Base-by-base conservation (phyloP, 192 early-diverging fungal genomes). In the Tieghemiomyces parasiticus region DNA sequence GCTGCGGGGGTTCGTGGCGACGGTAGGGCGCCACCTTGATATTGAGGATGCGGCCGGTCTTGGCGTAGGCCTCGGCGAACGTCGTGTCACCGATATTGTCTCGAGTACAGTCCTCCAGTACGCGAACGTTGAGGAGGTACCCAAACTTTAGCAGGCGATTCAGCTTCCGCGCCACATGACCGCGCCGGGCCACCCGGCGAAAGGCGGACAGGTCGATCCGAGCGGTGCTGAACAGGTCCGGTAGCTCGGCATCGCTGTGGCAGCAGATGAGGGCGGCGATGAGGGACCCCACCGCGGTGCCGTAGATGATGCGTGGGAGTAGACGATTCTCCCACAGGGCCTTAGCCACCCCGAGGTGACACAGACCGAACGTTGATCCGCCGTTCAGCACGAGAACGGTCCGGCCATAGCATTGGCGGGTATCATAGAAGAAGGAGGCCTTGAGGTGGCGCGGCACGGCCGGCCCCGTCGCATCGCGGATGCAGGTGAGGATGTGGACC, bases 361-460 rank as follows among this genome's bases (percentile, higher is more conserved):
- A 78, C 51, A 90, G 78, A 1, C 84, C 91, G 73, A 92, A 81
- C n/a, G 86, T 84, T 0, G 84, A 89, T 28, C 93, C 93, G 24
- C 93, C 93, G 56, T 81, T 83, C n/a, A 95, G 74, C 42, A 91
- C 68, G 45, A 95, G 70, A 0, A 91, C 91, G 4, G 88, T 93
- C 29, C 91, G 70, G 2, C 93, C 93, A 69, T 85, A 56, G 4
- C 31, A 79, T 63, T 87, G 86, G 14, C 80, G 61, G 9, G 81
- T 86, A 56, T 91, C 86, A 64, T 67, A 77, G 49, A 87, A 81
- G 60, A 89, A 83, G 28, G 86, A 81, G 3, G 80, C 35, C 63
- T 56, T 30, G 31, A 56, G 54, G 34, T 32, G 54, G 9, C 54
- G 28, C 31, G 54, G 54, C 1, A 56, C 34, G 9, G 54, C 20